Evolutionary conservation across 768 basidiomycete genomes (phyloP).

Genomic region (Galerina sulciceps): DNA sequence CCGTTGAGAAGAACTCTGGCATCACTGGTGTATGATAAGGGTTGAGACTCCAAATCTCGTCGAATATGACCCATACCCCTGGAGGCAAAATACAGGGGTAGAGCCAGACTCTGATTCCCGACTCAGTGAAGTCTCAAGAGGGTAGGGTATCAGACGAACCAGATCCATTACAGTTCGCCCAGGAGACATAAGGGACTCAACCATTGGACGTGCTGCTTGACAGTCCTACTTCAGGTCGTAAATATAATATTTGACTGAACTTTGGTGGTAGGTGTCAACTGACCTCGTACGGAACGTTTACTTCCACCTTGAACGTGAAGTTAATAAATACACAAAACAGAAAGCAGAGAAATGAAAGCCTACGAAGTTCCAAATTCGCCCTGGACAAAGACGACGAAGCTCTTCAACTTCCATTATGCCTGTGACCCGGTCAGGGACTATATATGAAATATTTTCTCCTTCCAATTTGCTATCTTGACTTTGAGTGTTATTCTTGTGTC

Average conservation of each 20-base stretch:
- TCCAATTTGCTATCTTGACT: slow-evolving; percentile 49
- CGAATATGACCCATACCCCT: slow-evolving; percentile 71
- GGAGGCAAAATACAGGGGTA: slow-evolving; percentile 94
- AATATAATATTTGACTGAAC: slow-evolving; percentile 9
- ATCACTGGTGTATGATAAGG: slow-evolving; percentile 63
- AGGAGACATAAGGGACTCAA: slow-evolving; percentile 81
- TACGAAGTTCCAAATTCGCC: slow-evolving; percentile 90
- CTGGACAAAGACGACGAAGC: slow-evolving; percentile 73
- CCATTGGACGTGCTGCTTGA: slow-evolving; percentile 50
- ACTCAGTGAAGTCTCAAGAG: slow-evolving; percentile 1
- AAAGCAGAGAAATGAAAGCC: slow-evolving; percentile 25
- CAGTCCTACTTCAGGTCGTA: slow-evolving; percentile 57
- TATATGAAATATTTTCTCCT: slow-evolving; percentile 74
- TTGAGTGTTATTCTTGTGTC: slow-evolving; percentile 13
- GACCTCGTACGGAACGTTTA: slow-evolving; percentile 84
- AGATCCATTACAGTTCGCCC: slow-evolving; percentile 89
- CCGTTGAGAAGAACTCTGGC: slow-evolving; percentile 90
- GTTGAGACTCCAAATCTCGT: slow-evolving; percentile 32
- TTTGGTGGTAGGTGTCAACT: slow-evolving; percentile 6
- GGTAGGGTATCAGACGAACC: slow-evolving; percentile 44
- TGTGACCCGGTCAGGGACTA: slow-evolving; percentile 88
- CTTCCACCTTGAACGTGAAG: slow-evolving; percentile 63
- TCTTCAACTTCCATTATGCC: slow-evolving; percentile 82
- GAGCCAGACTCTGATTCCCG: slow-evolving; percentile 74
- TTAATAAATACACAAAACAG: slow-evolving; percentile 24